A percentile compares a stretch with the other conserved stretches of the same genome.
These are phyloP conservation scores for Hippophae gyantsensis DNA, from an alignment of 306 rosid genomes.

Conservation along the genomic window DNA sequence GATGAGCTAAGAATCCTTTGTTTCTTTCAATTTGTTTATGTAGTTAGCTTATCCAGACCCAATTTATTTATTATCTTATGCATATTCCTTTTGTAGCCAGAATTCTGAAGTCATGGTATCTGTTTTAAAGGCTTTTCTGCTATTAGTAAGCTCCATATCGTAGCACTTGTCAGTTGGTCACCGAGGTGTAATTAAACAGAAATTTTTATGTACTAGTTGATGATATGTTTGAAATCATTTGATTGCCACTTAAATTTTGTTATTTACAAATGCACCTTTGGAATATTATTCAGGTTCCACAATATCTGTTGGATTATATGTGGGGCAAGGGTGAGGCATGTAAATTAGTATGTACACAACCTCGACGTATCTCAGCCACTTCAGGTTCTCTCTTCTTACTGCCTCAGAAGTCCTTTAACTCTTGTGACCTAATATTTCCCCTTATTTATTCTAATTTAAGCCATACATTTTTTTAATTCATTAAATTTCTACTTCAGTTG, in stretches of 20 bases:
- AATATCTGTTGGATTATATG: slow-evolving; percentile 70
- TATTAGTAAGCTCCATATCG: no score
- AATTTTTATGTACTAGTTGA: no score
- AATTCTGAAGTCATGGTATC: no score
- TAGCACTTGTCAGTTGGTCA: no score
- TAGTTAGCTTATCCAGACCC: slow-evolving; percentile 5
- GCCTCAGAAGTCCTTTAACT: slow-evolving; percentile 4
- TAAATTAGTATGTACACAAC: slow-evolving; percentile 88
- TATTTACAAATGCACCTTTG: slow-evolving; percentile 9
- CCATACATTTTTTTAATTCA: slow-evolving; percentile 8
- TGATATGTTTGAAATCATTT: neutral
- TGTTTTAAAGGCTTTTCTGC: no score
- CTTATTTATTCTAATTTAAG: slow-evolving; percentile 12
- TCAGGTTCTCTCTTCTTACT: slow-evolving; percentile 52
- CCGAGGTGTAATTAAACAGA: no score
- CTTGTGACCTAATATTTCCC: neutral
- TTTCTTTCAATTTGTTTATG: slow-evolving; percentile 4
- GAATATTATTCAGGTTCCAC: slow-evolving; percentile 71
- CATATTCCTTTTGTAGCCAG: no score
- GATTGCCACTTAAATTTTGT: neutral
- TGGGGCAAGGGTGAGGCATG: slow-evolving; percentile 84
- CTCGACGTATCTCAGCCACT: slow-evolving; percentile 85
- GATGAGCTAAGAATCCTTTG: no score
- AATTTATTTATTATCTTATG: neutral
- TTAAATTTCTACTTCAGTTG: slow-evolving; percentile 42